phyloP scores from a whole-genome alignment of 2,329 filamentous ascomycete genomes.

The Talaromyces sp. region DNA sequence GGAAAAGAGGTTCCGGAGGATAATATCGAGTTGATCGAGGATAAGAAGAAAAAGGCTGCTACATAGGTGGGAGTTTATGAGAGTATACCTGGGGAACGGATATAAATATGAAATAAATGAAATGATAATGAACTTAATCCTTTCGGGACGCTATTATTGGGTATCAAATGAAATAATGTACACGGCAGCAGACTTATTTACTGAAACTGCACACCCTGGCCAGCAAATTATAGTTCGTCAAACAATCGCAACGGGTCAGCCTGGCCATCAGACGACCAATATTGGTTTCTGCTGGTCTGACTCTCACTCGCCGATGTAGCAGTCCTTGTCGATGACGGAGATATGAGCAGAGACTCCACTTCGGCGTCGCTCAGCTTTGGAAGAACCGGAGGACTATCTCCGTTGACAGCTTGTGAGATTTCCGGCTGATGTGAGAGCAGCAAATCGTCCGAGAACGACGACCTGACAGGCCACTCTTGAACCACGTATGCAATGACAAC shows the following conservation, averaged over 20 bases:
- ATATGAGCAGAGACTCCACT: neutral
- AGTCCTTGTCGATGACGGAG: neutral
- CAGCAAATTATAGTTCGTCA: conserved; percentile 10
- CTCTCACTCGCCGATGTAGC: neutral
- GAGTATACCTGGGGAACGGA: neutral
- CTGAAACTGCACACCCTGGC: neutral
- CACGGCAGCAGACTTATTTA: neutral
- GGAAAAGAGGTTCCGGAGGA: conserved; percentile 80
- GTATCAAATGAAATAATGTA: neutral
- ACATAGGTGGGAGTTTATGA: neutral
- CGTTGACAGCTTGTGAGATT: neutral
- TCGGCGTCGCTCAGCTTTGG: neutral
- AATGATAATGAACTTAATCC: neutral
- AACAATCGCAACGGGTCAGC: conserved; percentile 3
- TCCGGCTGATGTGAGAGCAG: neutral
- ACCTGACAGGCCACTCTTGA: conserved; percentile 20
- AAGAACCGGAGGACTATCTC: neutral
- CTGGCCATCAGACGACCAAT: neutral
- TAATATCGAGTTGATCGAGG: conserved; percentile 90
- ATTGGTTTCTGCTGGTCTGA: neutral
- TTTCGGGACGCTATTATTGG: neutral
- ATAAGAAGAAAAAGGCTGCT: conserved; percentile 70
- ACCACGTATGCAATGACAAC: conserved; percentile 25
- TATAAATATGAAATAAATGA: neutral
- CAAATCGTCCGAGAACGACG: neutral